phyloP scores from a whole-genome alignment of 441 rosid species.

The Metrosideros polymorpha region DNA sequence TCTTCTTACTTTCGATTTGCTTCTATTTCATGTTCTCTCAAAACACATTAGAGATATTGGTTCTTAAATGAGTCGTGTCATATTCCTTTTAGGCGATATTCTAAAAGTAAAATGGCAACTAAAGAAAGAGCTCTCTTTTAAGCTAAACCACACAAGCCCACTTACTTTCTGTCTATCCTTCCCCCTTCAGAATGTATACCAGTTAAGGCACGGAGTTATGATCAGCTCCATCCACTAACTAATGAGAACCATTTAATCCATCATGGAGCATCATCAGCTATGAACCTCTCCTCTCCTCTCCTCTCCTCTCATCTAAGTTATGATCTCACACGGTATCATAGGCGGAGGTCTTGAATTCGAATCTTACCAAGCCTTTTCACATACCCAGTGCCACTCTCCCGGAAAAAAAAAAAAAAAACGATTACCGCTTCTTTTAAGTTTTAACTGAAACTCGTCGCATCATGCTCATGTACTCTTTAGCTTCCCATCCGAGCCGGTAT shows the following conservation, averaged over 20 bases:
- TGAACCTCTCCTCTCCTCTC: neutral
- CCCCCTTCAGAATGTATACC: neutral
- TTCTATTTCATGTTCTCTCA: neutral
- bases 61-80: neutral
- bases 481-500: neutral
- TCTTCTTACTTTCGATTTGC: neutral
- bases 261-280: neutral
- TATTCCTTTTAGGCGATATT: neutral
- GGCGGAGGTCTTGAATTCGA: neutral
- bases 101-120: neutral
- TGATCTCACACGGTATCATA: accelerated
- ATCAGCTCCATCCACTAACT: neutral
- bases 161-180: neutral
- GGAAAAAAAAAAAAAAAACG: neutral
- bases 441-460: too few species aligned
- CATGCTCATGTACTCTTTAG: too few species aligned
- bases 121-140: neutral
- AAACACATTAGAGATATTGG: neutral
- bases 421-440: neutral
- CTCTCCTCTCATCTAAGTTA: too few species aligned
- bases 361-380: neutral
- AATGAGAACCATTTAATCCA: neutral
- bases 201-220: neutral
- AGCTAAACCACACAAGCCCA: neutral
- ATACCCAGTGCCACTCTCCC: neutral